Percentiles rank a stretch among this genome's conserved stretches.
phyloP scores from a whole-genome alignment of 2,329 filamentous ascomycete species.

The Penicillium sp. region DNA sequence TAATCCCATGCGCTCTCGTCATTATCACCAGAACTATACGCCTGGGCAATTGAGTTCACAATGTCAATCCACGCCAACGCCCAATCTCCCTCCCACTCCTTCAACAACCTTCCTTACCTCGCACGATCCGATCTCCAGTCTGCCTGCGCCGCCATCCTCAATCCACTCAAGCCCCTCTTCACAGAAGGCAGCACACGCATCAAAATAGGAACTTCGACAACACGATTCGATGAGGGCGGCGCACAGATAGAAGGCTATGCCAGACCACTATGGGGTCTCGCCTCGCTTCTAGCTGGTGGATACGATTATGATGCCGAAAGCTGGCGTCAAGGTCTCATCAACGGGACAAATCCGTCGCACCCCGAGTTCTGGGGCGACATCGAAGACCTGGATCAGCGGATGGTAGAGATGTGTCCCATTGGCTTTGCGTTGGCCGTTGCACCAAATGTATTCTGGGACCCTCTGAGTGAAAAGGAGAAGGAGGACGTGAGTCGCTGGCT shows the following conservation, averaged over 20 bases:
- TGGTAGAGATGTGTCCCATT: conserved; percentile 83
- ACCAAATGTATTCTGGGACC: conserved; percentile 64
- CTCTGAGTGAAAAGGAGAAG: conserved; percentile 63
- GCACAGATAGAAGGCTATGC: conserved; percentile 77
- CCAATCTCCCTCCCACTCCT: conserved; percentile 30
- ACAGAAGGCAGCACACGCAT: conserved; percentile 67
- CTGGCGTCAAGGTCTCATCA: conserved; percentile 70
- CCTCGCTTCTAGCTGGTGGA: conserved; percentile 68
- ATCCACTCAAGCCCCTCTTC: conserved; percentile 72
- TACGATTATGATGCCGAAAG: conserved; percentile 66
- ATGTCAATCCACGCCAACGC: conserved; percentile 36
- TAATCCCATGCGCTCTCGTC: neutral
- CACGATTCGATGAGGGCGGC: conserved; percentile 74
- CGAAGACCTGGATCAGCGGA: conserved; percentile 75
- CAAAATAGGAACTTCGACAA: conserved; percentile 70
- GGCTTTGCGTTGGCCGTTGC: conserved; percentile 74
- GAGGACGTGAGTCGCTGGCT: conserved; percentile 71
- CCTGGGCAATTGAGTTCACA: neutral
- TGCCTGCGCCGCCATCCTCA: conserved; percentile 64
- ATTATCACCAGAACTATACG: no score
- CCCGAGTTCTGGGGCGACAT: conserved; percentile 78
- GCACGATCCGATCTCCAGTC: conserved; percentile 52
- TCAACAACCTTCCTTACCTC: conserved; percentile 29
- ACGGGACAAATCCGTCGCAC: conserved; percentile 69
- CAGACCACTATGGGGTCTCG: conserved; percentile 74